These are phyloP conservation scores for Cladosporium oxysporum DNA, from an alignment of 2,329 filamentous ascomycete species.

Conservation along the genomic window DNA sequence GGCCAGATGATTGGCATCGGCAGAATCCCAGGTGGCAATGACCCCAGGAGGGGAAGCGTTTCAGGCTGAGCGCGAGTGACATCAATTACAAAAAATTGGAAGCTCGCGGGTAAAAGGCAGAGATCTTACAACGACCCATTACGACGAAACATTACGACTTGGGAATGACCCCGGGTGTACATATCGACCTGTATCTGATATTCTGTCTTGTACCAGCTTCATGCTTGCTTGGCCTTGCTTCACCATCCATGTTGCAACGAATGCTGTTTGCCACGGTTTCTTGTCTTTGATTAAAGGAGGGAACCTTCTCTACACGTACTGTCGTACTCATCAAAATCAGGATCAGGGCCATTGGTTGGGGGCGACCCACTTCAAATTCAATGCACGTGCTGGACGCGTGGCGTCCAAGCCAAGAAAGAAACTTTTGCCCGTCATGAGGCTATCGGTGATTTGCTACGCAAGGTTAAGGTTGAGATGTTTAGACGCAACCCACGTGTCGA, in stretches of 20 bases:
- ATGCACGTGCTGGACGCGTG: neutral
- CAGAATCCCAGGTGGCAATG: conserved; percentile 28
- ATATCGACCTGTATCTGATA: conserved; percentile 1
- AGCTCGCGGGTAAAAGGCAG: neutral
- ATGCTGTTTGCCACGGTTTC: neutral
- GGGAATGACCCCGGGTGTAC: neutral
- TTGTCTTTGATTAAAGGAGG: neutral
- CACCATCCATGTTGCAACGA: neutral
- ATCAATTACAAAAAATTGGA: neutral
- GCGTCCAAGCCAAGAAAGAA: neutral
- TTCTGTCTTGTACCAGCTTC: neutral
- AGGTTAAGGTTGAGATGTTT: neutral
- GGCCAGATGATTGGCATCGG: conserved; percentile 45
- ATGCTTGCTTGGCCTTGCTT: neutral
- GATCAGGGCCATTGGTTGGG: neutral
- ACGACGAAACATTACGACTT: neutral
- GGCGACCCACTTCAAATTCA: neutral
- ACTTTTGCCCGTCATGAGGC: neutral
- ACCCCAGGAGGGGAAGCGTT: conserved; percentile 22
- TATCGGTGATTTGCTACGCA: neutral
- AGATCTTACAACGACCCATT: neutral
- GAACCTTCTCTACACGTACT: neutral
- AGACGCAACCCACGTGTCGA: neutral
- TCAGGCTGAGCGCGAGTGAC: neutral
- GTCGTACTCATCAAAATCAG: neutral